A percentile compares a stretch with the other conserved stretches of the same genome.
phyloP scores from a whole-genome alignment of 1,139 yeast species.

The Candida sanyaensis region DNA sequence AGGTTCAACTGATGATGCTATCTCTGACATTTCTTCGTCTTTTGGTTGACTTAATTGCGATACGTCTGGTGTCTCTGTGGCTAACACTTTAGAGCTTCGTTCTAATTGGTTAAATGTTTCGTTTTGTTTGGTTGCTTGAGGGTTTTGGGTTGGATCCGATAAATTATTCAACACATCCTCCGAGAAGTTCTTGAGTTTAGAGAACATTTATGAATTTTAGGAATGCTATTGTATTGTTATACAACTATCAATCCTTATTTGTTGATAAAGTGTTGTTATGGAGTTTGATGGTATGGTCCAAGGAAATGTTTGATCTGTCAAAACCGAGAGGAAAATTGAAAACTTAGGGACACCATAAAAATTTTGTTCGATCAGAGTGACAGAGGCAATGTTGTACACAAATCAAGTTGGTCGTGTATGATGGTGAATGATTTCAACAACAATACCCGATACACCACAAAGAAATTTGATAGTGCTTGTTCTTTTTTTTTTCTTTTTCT shows the following conservation, averaged over 20 bases:
- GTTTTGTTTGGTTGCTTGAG: constrained; percentile 14
- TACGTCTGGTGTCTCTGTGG: constrained; percentile 47
- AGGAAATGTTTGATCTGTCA: no score
- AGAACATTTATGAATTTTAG: constrained; percentile 24
- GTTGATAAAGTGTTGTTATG: no score
- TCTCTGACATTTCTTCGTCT: constrained; percentile 28
- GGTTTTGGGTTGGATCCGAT: constrained; percentile 12
- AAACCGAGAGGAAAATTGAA: no score
- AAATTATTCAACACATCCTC: constrained; percentile 45
- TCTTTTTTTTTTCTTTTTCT: no score
- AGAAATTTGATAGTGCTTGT: no score
- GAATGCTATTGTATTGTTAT: background rate
- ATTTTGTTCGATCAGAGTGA: no score
- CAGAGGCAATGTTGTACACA: no score
- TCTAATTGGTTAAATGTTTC: constrained; percentile 35
- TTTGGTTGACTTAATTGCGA: constrained; percentile 47
- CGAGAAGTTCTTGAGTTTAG: constrained; percentile 57
- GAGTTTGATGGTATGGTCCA: no score
- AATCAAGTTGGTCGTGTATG: no score
- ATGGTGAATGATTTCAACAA: no score
- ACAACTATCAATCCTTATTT: background rate
- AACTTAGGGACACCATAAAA: no score
- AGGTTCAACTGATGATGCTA: background rate
- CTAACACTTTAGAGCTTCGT: constrained; percentile 31
- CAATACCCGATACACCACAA: no score